These are phyloP conservation scores for Waltergamsia citrina DNA, from an alignment of 2,329 filamentous ascomycete species.

Conservation along the genomic window DNA sequence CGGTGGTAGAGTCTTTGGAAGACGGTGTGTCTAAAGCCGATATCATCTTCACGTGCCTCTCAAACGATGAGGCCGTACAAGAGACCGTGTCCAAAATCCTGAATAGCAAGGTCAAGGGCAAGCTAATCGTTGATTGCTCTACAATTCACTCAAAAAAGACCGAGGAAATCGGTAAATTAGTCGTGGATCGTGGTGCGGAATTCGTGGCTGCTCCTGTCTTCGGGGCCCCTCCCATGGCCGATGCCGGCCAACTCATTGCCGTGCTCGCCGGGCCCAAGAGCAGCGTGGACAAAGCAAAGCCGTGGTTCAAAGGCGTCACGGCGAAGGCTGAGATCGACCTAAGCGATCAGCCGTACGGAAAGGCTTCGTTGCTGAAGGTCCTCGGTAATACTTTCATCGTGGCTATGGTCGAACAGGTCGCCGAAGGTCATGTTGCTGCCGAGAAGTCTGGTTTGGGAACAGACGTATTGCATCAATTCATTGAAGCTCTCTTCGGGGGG, in stretches of 20 bases:
- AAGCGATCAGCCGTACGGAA: slow-evolving; percentile 55
- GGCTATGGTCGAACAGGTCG: slow-evolving; percentile 71
- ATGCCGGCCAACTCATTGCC: slow-evolving; percentile 60
- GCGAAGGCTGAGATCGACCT: slow-evolving; percentile 62
- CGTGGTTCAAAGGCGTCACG: slow-evolving; percentile 66
- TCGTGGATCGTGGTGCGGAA: slow-evolving; percentile 51
- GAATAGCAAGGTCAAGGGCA: slow-evolving; percentile 46
- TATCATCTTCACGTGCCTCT: slow-evolving; percentile 74
- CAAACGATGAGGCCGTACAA: slow-evolving; percentile 66
- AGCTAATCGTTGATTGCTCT: slow-evolving; percentile 80
- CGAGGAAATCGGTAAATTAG: slow-evolving; percentile 49
- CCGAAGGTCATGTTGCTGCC: slow-evolving; percentile 68
- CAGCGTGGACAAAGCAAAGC: slow-evolving; percentile 54
- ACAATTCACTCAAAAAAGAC: slow-evolving; percentile 81
- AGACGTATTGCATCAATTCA: slow-evolving; percentile 59
- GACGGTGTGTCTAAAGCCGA: slow-evolving; percentile 60
- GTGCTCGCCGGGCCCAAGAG: slow-evolving; percentile 59
- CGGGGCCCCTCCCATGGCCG: slow-evolving; percentile 61
- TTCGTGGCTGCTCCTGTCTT: slow-evolving; percentile 70
- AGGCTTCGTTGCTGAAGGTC: slow-evolving; percentile 66
- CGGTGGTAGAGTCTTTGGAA: slow-evolving; percentile 53
- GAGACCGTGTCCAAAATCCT: slow-evolving; percentile 50
- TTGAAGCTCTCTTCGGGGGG: slow-evolving; percentile 67
- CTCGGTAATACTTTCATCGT: slow-evolving; percentile 82
- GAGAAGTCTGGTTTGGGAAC: slow-evolving; percentile 72